Percentiles rank a stretch among this genome's conserved stretches.
Evolutionary conservation across 2,329 filamentous ascomycete species (phyloP).

Genomic region (Catunica adiposa): DNA sequence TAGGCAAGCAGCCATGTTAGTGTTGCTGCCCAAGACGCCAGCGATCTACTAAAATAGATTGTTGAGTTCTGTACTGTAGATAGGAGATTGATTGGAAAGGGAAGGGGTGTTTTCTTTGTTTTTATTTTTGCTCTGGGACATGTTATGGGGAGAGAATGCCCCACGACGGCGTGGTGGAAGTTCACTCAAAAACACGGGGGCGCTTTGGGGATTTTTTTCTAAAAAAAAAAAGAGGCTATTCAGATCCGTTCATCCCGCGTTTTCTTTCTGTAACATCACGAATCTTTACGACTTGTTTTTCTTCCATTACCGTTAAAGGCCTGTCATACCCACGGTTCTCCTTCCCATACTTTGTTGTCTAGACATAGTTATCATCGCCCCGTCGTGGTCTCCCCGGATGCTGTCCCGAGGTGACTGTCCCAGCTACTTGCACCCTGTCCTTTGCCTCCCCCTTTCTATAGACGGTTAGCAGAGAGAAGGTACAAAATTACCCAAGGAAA

Average conservation of each 20-base stretch:
- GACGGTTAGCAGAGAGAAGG: slow-evolving; percentile 14
- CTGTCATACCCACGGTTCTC: neutral
- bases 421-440: slow-evolving; percentile 6
- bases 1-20: slow-evolving; percentile 13
- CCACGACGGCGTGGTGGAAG: neutral
- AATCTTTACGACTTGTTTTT: slow-evolving; percentile 1
- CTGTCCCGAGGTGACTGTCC: neutral
- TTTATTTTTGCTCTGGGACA: slow-evolving; percentile 2
- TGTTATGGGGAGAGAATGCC: neutral
- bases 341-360: neutral
- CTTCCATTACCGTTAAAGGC: slow-evolving; percentile 2
- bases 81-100: slow-evolving; percentile 1
- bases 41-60: slow-evolving; percentile 7
- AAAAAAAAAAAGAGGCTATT: slow-evolving; percentile 1
- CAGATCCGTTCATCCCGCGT: neutral
- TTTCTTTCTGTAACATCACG: neutral
- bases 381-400: neutral
- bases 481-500: slow-evolving; percentile 12
- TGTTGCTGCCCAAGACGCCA: slow-evolving; percentile 8
- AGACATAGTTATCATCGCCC: neutral
- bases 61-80: slow-evolving; percentile 8
- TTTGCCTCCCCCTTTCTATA: slow-evolving; percentile 8
- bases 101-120: neutral
- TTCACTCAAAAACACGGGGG: neutral
- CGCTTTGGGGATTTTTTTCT: neutral